phyloP scores from a whole-genome alignment of 257 asterid genomes.

The Solanum chiquidenum region DNA sequence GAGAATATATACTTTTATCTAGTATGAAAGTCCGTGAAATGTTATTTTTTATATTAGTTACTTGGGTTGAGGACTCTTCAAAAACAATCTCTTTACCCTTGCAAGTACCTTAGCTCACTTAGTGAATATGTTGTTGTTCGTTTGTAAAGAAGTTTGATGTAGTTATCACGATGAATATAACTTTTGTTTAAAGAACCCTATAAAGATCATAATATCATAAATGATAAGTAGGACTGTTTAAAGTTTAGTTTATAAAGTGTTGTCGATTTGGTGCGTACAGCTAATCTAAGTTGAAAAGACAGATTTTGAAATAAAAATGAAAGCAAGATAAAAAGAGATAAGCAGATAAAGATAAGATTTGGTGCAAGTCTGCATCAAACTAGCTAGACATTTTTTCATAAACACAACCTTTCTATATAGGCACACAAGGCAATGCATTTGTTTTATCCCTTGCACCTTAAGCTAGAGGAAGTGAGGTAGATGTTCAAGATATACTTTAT shows the following conservation, averaged over 20 bases:
- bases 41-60: too few species aligned
- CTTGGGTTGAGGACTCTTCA: too few species aligned
- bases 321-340: background rate
- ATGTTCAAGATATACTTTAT: background rate
- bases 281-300: background rate
- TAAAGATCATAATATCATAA: background rate
- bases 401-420: background rate
- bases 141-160: too few species aligned
- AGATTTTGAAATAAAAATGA: background rate
- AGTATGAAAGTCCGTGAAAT: too few species aligned
- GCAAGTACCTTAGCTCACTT: too few species aligned
- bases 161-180: background rate
- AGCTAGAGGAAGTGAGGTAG: background rate
- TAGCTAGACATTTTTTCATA: background rate
- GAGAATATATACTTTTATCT: too few species aligned
- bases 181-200: background rate
- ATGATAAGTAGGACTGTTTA: background rate
- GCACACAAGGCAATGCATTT: background rate
- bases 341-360: background rate
- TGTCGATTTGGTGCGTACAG: background rate
- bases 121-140: too few species aligned
- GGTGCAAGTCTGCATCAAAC: background rate
- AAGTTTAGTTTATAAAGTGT: background rate
- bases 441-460: background rate
- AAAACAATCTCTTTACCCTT: too few species aligned